These are phyloP conservation scores for Solanum sejunctum DNA, from an alignment of 257 asterid species.

Conservation along the genomic window DNA sequence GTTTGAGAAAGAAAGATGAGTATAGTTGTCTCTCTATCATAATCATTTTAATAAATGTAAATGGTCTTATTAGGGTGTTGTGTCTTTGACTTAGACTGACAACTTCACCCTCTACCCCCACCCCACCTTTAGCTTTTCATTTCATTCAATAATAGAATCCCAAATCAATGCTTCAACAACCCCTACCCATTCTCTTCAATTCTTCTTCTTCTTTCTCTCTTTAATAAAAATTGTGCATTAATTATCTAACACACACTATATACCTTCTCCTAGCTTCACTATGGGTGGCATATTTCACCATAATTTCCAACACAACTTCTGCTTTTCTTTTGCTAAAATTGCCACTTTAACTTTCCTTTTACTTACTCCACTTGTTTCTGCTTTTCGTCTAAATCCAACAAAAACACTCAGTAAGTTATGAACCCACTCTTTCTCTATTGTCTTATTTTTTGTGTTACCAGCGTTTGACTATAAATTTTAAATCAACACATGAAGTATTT, in stretches of 20 bases:
- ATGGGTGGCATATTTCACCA: background rate
- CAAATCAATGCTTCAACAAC: background rate
- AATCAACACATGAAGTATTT: no score
- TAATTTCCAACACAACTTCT: background rate
- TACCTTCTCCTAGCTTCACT: background rate
- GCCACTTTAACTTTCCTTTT: background rate
- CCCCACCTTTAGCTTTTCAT: background rate
- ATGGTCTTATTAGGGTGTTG: background rate
- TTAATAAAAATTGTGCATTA: background rate
- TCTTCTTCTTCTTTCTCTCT: background rate
- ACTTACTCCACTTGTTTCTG: background rate
- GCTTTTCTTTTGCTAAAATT: background rate
- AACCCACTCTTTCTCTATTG: background rate
- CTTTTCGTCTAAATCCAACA: background rate
- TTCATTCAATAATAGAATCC: background rate
- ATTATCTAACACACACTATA: background rate
- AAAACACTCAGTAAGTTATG: background rate
- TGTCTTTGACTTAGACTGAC: slow-evolving; percentile 1
- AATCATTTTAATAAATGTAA: background rate
- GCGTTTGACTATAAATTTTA: background rate
- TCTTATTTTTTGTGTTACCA: no score
- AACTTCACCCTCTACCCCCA: background rate
- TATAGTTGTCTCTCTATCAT: background rate
- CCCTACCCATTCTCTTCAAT: background rate
- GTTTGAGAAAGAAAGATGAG: background rate